phyloP scores from a whole-genome alignment of 1,284 basidiomycete genomes.

The Trichosporon inkin region DNA sequence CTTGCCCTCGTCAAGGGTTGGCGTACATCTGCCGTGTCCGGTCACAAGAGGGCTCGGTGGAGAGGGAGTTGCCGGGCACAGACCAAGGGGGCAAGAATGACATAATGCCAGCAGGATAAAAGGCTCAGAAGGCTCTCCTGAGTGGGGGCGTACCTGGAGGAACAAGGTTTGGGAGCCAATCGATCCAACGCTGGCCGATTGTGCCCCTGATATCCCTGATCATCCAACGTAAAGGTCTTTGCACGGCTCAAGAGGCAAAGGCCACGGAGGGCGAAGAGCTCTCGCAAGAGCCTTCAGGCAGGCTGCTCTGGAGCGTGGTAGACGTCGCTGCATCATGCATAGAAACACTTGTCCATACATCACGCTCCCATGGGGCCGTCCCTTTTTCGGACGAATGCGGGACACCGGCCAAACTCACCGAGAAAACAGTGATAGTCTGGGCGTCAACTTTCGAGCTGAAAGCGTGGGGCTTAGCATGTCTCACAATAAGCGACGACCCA shows the following conservation, averaged over 20 bases:
- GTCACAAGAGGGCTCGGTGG: not conserved
- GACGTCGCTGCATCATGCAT: no score
- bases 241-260: not conserved
- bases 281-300: not conserved
- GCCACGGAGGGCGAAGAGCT: not conserved
- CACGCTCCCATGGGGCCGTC: no score
- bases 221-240: not conserved
- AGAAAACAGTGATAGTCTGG: no score
- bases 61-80: not conserved
- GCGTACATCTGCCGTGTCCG: no score
- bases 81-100: not conserved
- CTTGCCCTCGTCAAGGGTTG: no score
- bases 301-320: no score
- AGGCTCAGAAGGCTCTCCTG: not conserved
- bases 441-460: no score
- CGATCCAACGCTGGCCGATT: conserved; percentile 1
- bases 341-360: no score
- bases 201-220: not conserved
- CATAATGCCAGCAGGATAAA: not conserved
- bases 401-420: no score
- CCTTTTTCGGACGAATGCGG: no score
- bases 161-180: conserved; percentile 8
- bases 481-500: no score
- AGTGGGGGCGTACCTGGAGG: conserved; percentile 3
- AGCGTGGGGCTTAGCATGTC: no score